Conservation (phyloP, 2,329 filamentous ascomycete genomes). For the Pseudogymnoascus sp. region DNA sequence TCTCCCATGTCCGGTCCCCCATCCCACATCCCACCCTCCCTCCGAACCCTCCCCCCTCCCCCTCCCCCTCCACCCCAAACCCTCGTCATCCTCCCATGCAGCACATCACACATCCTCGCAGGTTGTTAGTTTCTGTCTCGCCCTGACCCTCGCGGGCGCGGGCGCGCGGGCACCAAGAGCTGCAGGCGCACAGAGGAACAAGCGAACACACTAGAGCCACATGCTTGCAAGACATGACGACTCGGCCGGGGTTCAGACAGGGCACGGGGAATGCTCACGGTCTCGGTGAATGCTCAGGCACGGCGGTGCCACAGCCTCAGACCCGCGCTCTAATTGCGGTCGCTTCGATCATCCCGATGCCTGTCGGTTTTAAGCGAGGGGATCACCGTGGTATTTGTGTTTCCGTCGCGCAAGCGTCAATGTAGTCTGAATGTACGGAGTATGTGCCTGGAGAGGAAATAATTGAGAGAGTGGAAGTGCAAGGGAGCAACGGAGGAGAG, state of each 20-base stretch:
- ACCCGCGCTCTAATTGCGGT: not conserved
- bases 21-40: too few species aligned
- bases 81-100: not conserved
- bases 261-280: not conserved
- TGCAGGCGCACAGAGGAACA: not conserved
- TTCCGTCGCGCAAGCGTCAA: too few species aligned
- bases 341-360: not conserved
- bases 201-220: not conserved
- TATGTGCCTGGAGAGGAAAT: too few species aligned
- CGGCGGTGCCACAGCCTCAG: not conserved
- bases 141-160: not conserved
- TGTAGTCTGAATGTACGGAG: too few species aligned
- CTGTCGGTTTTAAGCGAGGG: not conserved
- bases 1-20: too few species aligned
- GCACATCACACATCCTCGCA: not conserved
- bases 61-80: not conserved
- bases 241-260: not conserved
- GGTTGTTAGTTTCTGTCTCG: not conserved
- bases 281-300: not conserved
- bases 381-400: not conserved
- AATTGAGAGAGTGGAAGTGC: not conserved
- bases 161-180: not conserved
- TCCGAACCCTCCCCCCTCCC: too few species aligned
- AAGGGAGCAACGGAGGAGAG: too few species aligned
- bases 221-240: conserved; percentile 2